Conservation (phyloP, 805 yeast species). For the Lipomyces sp. region DNA sequence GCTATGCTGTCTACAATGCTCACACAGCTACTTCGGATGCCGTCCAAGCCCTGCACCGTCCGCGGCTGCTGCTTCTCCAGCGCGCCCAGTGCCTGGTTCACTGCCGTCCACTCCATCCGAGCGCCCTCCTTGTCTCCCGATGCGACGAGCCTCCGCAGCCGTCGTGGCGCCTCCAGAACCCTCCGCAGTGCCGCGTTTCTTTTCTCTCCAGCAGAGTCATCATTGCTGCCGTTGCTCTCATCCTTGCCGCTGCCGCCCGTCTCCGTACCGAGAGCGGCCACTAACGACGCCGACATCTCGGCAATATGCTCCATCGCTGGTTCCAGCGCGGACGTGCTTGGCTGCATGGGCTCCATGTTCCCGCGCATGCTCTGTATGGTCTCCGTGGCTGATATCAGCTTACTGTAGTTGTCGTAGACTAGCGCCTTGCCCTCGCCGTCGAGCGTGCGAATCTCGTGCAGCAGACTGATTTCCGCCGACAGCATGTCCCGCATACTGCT, state of each 20-base stretch:
- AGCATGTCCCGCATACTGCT: conserved; percentile 16
- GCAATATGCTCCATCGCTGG: conserved; percentile 29
- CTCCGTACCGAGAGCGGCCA: conserved; percentile 19
- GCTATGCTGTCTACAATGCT: too few relatives aligned
- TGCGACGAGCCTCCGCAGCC: conserved; percentile 7
- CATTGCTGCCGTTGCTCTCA: too few relatives aligned
- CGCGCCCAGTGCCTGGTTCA: conserved; percentile 10
- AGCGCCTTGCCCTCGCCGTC: conserved; percentile 34
- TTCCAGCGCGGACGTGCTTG: conserved; percentile 25
- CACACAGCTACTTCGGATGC: too few relatives aligned
- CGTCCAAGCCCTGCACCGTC: too few relatives aligned
- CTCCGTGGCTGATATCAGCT: conserved; percentile 31
- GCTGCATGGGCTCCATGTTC: conserved; percentile 27
- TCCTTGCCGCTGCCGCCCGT: neutral
- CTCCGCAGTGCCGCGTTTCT: neutral
- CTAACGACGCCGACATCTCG: conserved; percentile 24
- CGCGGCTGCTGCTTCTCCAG: conserved; percentile 1
- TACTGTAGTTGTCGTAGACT: conserved; percentile 32
- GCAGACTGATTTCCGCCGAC: conserved; percentile 18
- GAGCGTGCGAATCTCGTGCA: conserved; percentile 29
- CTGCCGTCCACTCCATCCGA: conserved; percentile 10
- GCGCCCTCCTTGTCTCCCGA: conserved; percentile 16
- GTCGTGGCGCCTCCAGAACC: conserved; percentile 17
- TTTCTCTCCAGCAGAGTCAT: neutral
- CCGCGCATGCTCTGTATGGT: conserved; percentile 27